Percentiles rank a stretch among this genome's conserved stretches.
These are phyloP conservation scores for Fonsecaea nubica DNA, from an alignment of 2,329 filamentous ascomycete genomes.

Conservation along the genomic window DNA sequence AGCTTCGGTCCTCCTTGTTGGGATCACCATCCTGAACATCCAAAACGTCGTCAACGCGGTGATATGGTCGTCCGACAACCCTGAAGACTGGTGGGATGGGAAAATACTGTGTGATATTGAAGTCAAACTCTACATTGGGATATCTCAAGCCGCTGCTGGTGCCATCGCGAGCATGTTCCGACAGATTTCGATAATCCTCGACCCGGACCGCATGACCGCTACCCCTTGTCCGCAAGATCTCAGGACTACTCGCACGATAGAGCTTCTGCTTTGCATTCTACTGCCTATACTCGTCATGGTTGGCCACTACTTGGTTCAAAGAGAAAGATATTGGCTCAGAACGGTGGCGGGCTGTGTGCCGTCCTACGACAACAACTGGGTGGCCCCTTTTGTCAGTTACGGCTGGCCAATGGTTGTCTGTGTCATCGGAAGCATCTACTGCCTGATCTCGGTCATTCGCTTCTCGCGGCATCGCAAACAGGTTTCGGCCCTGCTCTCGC, in stretches of 20 bases:
- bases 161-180: constrained; percentile 65
- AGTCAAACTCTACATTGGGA: constrained; percentile 62
- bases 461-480: constrained; percentile 65
- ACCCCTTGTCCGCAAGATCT: constrained; percentile 58
- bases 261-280: constrained; percentile 62
- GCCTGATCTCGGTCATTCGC: constrained; percentile 68
- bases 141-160: constrained; percentile 60
- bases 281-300: constrained; percentile 63
- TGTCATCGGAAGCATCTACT: constrained; percentile 61
- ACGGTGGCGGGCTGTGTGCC: constrained; percentile 54
- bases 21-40: constrained; percentile 63
- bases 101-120: constrained; percentile 69
- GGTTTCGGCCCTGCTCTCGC: constrained; percentile 65
- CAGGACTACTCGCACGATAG: constrained; percentile 55
- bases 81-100: constrained; percentile 64
- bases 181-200: constrained; percentile 65
- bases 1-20: constrained; percentile 63
- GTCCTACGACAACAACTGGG: constrained; percentile 63
- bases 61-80: constrained; percentile 68
- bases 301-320: constrained; percentile 66
- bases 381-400: constrained; percentile 59
- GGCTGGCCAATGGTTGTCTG: constrained; percentile 65
- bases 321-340: constrained; percentile 62
- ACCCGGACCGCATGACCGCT: constrained; percentile 62
- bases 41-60: constrained; percentile 67